Conservation (phyloP, 1,139 yeast genomes). For the Taphrina flavorubra region DNA sequence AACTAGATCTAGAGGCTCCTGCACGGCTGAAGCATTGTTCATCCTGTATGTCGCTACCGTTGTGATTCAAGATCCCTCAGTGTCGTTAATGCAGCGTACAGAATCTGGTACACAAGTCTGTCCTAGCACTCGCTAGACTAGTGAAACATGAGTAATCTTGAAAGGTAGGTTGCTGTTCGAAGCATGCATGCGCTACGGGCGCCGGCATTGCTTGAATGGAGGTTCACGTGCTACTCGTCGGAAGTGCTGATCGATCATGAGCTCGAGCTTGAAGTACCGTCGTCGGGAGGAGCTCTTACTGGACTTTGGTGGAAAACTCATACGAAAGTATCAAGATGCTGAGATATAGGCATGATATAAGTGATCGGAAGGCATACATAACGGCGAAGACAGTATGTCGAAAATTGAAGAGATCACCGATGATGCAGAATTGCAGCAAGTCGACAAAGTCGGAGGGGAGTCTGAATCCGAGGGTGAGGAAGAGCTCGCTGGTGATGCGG, state of each 20-base stretch:
- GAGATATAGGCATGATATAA: background rate
- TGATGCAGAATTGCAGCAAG: constrained; percentile 35
- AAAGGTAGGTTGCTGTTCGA: too few relatives aligned
- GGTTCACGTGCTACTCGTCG: background rate
- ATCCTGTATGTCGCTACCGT: background rate
- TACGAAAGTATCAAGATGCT: background rate
- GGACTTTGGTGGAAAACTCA: constrained; percentile 20
- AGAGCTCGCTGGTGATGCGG: constrained; percentile 31
- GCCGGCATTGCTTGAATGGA: background rate
- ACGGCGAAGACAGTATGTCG: constrained; percentile 19
- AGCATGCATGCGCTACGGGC: too few relatives aligned
- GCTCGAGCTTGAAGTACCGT: background rate
- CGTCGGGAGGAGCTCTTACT: constrained; percentile 6
- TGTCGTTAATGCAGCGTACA: too few relatives aligned
- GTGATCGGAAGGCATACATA: background rate
- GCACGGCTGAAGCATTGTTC: constrained; percentile 39
- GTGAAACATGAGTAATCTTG: too few relatives aligned
- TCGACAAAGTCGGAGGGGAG: constrained; percentile 27
- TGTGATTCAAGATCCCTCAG: too few relatives aligned
- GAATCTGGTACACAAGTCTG: too few relatives aligned
- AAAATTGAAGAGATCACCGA: constrained; percentile 39
- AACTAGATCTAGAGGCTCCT: constrained; percentile 83
- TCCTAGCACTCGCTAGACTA: too few relatives aligned
- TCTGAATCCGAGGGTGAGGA: constrained; percentile 38
- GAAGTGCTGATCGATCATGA: too few relatives aligned